Evolutionary conservation across 2,329 filamentous ascomycete genomes (phyloP).

Genomic region (Penicillium freii): DNA sequence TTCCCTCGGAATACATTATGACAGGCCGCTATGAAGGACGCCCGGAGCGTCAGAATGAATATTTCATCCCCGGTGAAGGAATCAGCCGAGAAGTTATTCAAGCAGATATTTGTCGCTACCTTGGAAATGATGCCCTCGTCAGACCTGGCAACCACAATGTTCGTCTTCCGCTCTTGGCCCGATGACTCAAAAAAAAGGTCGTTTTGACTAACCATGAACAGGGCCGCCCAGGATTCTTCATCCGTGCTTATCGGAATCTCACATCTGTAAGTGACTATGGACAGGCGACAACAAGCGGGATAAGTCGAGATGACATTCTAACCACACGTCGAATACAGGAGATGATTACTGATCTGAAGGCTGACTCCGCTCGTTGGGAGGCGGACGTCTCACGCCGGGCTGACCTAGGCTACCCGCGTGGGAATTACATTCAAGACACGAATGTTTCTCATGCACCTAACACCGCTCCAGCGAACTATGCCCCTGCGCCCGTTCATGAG

Average conservation of each 20-base stretch:
- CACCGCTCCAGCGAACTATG: constrained; percentile 38
- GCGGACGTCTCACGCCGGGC: constrained; percentile 42
- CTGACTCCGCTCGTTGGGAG: constrained; percentile 54
- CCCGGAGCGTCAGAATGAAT: constrained; percentile 62
- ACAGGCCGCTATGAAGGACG: constrained; percentile 39
- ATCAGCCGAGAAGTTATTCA: constrained; percentile 83
- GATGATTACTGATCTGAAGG: constrained; percentile 56
- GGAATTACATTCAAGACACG: constrained; percentile 43
- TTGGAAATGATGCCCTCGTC: constrained; percentile 78
- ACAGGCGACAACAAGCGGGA: constrained; percentile 9
- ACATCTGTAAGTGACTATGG: constrained; percentile 61
- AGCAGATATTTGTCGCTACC: constrained; percentile 78
- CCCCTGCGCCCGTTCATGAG: constrained; percentile 39
- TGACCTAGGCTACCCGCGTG: constrained; percentile 43
- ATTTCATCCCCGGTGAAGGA: constrained; percentile 75
- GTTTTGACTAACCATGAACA: constrained; percentile 46
- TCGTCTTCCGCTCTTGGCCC: constrained; percentile 36
- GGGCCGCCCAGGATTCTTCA: constrained; percentile 69
- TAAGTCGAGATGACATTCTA: constrained; percentile 4
- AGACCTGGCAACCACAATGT: constrained; percentile 73
- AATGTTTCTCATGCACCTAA: constrained; percentile 40
- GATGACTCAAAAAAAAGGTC: constrained; percentile 11
- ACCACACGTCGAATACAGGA: constrained; percentile 39
- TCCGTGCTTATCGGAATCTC: constrained; percentile 75
- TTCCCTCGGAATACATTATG: constrained; percentile 36